Conservation (phyloP, 2,329 filamentous ascomycete species). For the Claviceps africana region DNA sequence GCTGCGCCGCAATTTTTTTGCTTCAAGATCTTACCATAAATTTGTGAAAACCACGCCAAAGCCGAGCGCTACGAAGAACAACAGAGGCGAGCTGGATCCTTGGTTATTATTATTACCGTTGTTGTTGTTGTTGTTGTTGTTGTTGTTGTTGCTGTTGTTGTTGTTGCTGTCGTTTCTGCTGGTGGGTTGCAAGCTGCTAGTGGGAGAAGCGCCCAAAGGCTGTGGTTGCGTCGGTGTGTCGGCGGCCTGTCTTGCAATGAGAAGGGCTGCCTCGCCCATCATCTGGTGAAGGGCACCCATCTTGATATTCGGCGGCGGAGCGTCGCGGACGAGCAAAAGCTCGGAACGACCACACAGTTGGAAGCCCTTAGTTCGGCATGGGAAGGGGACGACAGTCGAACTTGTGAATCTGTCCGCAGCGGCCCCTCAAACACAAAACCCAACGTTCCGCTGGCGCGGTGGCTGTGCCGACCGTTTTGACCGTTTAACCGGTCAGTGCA, state of each 20-base stretch:
- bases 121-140: slow-evolving; percentile 7
- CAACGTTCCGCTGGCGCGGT: neutral
- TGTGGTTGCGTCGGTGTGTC: slow-evolving; percentile 6
- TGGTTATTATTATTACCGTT: slow-evolving; percentile 9
- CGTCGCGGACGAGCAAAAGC: neutral
- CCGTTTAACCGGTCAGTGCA: neutral
- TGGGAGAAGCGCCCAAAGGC: slow-evolving; percentile 6
- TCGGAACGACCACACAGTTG: neutral
- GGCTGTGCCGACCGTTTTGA: neutral
- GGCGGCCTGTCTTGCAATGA: slow-evolving; percentile 21
- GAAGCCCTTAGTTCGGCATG: slow-evolving; percentile 1
- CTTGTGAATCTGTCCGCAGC: neutral
- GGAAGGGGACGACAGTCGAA: neutral
- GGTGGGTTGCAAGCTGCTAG: slow-evolving; percentile 6
- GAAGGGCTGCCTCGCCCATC: slow-evolving; percentile 21
- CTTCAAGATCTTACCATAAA: slow-evolving; percentile 59
- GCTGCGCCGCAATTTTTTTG: neutral
- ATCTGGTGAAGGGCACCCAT: slow-evolving; percentile 26
- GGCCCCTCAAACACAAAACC: neutral
- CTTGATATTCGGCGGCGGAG: slow-evolving; percentile 12
- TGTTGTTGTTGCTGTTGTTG: slow-evolving; percentile 6
- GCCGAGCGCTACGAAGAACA: slow-evolving; percentile 87
- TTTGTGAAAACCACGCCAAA: slow-evolving; percentile 99
- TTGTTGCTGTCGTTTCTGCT: slow-evolving; percentile 10
- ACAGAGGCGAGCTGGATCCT: slow-evolving; percentile 28